These are phyloP conservation scores for Diutina sp. DNA, from an alignment of 1,139 yeast species.

Conservation along the genomic window DNA sequence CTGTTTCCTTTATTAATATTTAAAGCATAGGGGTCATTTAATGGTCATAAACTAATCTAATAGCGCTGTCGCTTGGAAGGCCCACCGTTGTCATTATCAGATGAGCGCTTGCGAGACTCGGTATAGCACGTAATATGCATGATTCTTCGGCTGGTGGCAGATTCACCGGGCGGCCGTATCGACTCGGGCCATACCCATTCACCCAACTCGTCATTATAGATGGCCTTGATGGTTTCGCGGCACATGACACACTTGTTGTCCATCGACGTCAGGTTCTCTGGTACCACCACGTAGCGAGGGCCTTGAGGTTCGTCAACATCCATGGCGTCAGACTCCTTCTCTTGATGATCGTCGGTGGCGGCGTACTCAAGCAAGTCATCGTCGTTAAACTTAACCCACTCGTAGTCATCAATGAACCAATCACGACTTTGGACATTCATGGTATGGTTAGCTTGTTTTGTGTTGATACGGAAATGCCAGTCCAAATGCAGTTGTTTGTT, in stretches of 20 bases:
- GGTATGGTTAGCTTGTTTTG: slow-evolving; percentile 39
- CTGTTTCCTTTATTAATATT: not conserved
- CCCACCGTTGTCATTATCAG: slow-evolving; percentile 16
- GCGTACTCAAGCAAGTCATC: slow-evolving; percentile 31
- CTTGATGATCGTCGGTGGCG: not conserved
- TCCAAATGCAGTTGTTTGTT: slow-evolving; percentile 59
- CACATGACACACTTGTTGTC: slow-evolving; percentile 76
- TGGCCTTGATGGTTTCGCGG: slow-evolving; percentile 67
- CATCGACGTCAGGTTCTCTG: slow-evolving; percentile 55
- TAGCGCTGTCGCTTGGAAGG: not conserved
- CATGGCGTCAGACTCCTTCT: slow-evolving; percentile 3
- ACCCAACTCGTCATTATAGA: slow-evolving; percentile 79
- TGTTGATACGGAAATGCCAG: slow-evolving; percentile 93
- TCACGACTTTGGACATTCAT: slow-evolving; percentile 54
- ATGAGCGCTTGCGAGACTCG: slow-evolving; percentile 42
- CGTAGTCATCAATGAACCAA: slow-evolving; percentile 68
- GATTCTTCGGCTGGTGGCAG: slow-evolving; percentile 26
- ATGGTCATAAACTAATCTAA: not conserved
- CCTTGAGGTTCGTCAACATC: slow-evolving; percentile 5
- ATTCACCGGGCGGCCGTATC: slow-evolving; percentile 47
- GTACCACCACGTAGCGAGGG: slow-evolving; percentile 47
- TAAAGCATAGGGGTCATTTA: not conserved
- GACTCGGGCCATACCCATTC: slow-evolving; percentile 96
- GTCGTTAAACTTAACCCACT: slow-evolving; percentile 68
- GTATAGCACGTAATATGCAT: slow-evolving; percentile 76